Conservation (phyloP, 148 eudicot species). For the Amaranthus cruentus region DNA sequence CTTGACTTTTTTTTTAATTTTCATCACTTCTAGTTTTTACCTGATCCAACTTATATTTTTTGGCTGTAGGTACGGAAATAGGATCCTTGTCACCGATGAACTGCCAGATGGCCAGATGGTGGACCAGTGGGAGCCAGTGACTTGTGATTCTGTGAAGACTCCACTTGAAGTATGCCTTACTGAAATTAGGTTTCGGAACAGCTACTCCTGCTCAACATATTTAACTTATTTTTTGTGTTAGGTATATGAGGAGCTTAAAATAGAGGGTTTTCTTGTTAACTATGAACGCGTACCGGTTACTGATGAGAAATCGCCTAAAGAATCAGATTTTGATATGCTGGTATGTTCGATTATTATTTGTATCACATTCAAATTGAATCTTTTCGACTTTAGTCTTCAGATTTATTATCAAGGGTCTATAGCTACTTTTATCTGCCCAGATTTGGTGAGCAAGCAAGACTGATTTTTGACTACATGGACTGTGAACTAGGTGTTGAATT, state of each 20-base stretch:
- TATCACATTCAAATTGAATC: background rate
- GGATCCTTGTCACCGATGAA: constrained; percentile 95
- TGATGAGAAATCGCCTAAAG: constrained; percentile 95
- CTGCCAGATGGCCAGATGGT: constrained; percentile 99
- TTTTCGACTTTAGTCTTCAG: background rate
- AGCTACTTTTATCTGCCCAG: background rate
- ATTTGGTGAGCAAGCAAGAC: background rate
- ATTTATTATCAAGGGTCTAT: background rate
- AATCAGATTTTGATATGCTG: constrained; percentile 90
- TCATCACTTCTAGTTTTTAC: background rate
- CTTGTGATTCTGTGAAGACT: constrained; percentile 71
- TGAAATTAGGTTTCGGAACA: background rate
- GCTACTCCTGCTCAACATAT: background rate
- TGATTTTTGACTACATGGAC: background rate
- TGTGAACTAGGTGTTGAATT: background rate
- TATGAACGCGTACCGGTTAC: constrained; percentile 95
- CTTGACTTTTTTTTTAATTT: no score
- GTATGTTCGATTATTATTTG: constrained; percentile 34
- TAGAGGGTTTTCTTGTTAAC: constrained; percentile 58
- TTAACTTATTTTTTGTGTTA: constrained; percentile 25
- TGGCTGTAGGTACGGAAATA: constrained; percentile 70
- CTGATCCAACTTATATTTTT: constrained; percentile 15
- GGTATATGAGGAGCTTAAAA: constrained; percentile 83
- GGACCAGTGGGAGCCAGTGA: constrained; percentile 97
- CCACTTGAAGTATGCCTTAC: constrained; percentile 62